Evolutionary conservation across 139 green algal genomes (phyloP).

Genomic region (Trebouxia sp.): DNA sequence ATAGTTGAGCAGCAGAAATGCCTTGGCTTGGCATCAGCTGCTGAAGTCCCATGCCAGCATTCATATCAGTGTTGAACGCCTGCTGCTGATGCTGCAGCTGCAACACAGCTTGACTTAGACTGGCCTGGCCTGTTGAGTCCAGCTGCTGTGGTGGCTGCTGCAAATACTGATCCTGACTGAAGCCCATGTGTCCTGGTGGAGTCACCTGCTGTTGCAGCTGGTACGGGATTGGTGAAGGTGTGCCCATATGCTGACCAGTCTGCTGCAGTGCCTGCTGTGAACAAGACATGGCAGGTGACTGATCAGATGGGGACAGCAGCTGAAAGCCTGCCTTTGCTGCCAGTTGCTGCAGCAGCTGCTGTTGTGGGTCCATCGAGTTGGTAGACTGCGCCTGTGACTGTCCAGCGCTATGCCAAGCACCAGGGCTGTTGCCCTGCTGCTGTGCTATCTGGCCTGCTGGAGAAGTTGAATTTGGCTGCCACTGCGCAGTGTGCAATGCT

Average conservation of each 20-base stretch:
- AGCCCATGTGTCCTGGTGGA: no score
- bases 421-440: not conserved
- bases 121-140: no score
- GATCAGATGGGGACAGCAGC: not conserved
- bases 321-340: slow-evolving; percentile 13
- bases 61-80: no score
- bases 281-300: not conserved
- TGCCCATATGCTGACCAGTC: not conserved
- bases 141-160: not conserved
- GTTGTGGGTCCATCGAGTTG: not conserved
- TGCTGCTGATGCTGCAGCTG: not conserved
- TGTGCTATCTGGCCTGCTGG: not conserved
- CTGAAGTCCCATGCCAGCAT: no score
- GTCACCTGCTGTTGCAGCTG: slow-evolving; percentile 7
- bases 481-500: no score
- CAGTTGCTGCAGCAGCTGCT: slow-evolving; percentile 21
- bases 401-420: not conserved
- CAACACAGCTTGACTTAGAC: not conserved
- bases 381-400: no score
- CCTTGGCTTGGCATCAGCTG: no score
- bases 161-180: no score
- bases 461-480: not conserved
- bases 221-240: not conserved
- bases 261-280: not conserved
- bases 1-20: no score